phyloP scores from a whole-genome alignment of 176 grass and related monocot species.

The Carex myosuroides region DNA sequence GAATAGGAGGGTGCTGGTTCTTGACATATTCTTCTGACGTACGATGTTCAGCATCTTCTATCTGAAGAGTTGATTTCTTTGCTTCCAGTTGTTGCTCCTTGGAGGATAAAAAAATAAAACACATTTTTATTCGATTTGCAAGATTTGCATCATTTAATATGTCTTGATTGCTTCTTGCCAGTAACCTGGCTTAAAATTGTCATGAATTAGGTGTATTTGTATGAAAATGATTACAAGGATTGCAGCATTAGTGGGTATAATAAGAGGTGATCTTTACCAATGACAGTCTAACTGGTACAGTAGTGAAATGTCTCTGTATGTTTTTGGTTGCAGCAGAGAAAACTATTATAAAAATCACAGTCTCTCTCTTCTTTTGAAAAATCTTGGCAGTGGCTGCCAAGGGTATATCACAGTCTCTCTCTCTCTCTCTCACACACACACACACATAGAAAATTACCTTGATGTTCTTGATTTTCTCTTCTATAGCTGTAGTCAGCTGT shows the following conservation, averaged over 20 bases:
- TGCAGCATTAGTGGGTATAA: not conserved
- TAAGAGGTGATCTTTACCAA: not conserved
- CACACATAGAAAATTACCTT: constrained; percentile 27
- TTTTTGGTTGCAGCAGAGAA: not conserved
- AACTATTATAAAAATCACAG: not conserved
- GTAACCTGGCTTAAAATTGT: not conserved
- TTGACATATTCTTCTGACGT: not conserved
- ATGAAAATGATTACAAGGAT: not conserved
- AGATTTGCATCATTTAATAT: not conserved
- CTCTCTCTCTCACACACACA: not conserved
- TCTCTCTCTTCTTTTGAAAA: not conserved
- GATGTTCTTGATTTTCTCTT: constrained; percentile 27
- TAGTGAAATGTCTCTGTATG: not conserved
- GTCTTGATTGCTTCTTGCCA: not conserved
- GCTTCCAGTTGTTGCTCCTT: constrained; percentile 32
- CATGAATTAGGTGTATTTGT: not conserved
- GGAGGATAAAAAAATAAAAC: constrained; percentile 3
- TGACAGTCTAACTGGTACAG: not conserved
- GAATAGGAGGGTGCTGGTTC: not conserved
- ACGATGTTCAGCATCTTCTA: constrained; percentile 15
- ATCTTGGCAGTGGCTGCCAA: not conserved
- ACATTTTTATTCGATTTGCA: not conserved
- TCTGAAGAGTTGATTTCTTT: constrained; percentile 35
- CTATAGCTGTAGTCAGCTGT: constrained; percentile 30
- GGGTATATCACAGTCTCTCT: not conserved